Evolutionary conservation across 352 stramenopile species (phyloP).

Genomic region (Stramenopiles sp.): DNA sequence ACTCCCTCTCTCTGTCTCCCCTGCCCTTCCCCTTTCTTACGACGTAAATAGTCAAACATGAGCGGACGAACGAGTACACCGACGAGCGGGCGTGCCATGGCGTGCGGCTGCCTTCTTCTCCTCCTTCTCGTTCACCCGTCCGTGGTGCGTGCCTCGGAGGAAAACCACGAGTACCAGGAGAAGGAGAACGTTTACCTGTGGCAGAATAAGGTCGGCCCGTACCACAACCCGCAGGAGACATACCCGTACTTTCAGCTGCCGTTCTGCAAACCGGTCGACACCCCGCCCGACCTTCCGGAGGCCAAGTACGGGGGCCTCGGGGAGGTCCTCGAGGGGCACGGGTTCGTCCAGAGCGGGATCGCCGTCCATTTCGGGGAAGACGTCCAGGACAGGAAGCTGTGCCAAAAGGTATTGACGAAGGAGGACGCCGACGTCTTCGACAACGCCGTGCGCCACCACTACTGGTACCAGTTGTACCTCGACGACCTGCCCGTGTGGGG

Average conservation of each 20-base stretch:
- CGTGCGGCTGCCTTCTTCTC: too few relatives aligned
- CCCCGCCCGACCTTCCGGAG: conserved; percentile 42
- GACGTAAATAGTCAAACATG: too few relatives aligned
- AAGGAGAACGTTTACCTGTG: conserved; percentile 68
- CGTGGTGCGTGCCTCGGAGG: background rate
- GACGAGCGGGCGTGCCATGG: too few relatives aligned
- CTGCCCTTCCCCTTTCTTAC: too few relatives aligned
- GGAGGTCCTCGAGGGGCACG: conserved; percentile 82
- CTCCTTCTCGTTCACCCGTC: background rate
- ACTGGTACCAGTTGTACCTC: conserved; percentile 97
- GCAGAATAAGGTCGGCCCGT: conserved; percentile 91
- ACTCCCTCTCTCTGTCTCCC: too few relatives aligned
- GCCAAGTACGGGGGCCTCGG: conserved; percentile 63
- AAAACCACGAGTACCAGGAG: conserved; percentile 31
- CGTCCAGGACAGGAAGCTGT: conserved; percentile 61
- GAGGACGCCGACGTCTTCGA: conserved; percentile 66
- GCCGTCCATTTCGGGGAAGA: conserved; percentile 52
- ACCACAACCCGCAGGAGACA: conserved; percentile 92
- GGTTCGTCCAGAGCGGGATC: conserved; percentile 75
- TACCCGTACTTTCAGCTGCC: conserved; percentile 97
- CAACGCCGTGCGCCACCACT: conserved; percentile 88
- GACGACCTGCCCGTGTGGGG: conserved; percentile 95
- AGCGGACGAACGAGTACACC: too few relatives aligned
- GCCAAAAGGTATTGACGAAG: conserved; percentile 45
- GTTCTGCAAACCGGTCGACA: conserved; percentile 72